Base-by-base conservation (phyloP, 2,329 filamentous ascomycete species). In the Myriangium duriaei region DNA sequence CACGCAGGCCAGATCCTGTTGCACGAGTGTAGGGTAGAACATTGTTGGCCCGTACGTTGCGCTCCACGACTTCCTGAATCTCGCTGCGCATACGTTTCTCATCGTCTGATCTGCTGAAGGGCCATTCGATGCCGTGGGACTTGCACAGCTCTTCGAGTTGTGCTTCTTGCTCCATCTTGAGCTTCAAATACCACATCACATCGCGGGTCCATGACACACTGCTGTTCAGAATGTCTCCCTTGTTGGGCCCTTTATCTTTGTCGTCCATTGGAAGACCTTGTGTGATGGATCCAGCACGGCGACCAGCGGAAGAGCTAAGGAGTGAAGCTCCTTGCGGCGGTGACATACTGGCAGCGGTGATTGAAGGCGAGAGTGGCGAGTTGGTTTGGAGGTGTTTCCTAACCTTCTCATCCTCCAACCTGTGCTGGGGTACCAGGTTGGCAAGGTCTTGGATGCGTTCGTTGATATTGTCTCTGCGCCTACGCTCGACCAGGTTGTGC, bases 221-320 rank as follows among this genome's bases (percentile, higher is more conserved):
- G 18, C 91, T 88, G 54, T 96, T 96, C 51, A 98, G 78, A 42
- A 98, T 96, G 51, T 98, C 91, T 34, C 91, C 91, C 64, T 98
- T 98, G 68, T 96, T 96, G 4, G 91, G 91, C 1, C 91, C 91
- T 57, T 96, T 96, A 63, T 98, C 91, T 58, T 96, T 96, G 49
- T 96, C 91, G 51, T 98, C 91, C 24, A 93, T 73, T 0, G 91
- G 88, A 18, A 96, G 71, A 11, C 87, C 86, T 47, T 88, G 88
- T 4, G 86, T 94, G 51, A 95, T 95, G 55, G 82, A 92, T 26
- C 79, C 76, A 18, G 86, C 86, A 45, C 87, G 77, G 46, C 86
- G 75, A 29, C 84, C 86, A 46, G 79, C 82, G 15, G 83, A 83
- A 11, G 85, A 86, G 36, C 86, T 87, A 39, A 95, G 72, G 30